phyloP scores from a whole-genome alignment of 2,329 filamentous ascomycete genomes.

The Fusarium miscanthi region DNA sequence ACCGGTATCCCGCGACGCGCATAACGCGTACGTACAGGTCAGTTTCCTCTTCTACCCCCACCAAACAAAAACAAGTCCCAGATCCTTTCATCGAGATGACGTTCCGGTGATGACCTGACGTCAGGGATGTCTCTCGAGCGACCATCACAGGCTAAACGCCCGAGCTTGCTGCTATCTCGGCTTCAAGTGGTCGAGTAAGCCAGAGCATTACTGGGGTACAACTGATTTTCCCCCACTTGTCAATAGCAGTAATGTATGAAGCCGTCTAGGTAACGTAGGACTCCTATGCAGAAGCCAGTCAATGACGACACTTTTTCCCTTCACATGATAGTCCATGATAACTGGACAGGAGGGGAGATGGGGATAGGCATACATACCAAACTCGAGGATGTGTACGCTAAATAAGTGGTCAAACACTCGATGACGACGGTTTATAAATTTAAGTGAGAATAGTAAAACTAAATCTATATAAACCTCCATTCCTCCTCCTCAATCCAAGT shows the following conservation, averaged over 20 bases:
- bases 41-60: constrained; percentile 7
- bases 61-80: constrained; percentile 20
- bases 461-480: constrained; percentile 39
- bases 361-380: constrained; percentile 1
- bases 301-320: constrained; percentile 36
- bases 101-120: constrained; percentile 34
- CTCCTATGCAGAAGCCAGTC: constrained; percentile 21
- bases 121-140: constrained; percentile 25
- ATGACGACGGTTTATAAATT: constrained; percentile 21
- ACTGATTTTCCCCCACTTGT: not conserved
- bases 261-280: constrained; percentile 6
- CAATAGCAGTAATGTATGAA: not conserved
- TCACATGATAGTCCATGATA: constrained; percentile 33
- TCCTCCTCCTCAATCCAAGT: not conserved
- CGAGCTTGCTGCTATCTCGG: not conserved
- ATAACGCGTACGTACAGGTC: constrained; percentile 14
- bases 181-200: constrained; percentile 6
- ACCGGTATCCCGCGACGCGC: constrained; percentile 28
- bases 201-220: constrained; percentile 3
- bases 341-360: not conserved
- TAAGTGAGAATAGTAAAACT: not conserved
- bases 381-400: constrained; percentile 2
- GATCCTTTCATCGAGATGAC: constrained; percentile 28
- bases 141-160: constrained; percentile 27
- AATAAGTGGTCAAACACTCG: constrained; percentile 8